Evolutionary conservation across 176 grass and related monocot genomes (phyloP), one percentile per base, ranked within the genome.

Genomic region (Oryza glumipatula): DNA sequence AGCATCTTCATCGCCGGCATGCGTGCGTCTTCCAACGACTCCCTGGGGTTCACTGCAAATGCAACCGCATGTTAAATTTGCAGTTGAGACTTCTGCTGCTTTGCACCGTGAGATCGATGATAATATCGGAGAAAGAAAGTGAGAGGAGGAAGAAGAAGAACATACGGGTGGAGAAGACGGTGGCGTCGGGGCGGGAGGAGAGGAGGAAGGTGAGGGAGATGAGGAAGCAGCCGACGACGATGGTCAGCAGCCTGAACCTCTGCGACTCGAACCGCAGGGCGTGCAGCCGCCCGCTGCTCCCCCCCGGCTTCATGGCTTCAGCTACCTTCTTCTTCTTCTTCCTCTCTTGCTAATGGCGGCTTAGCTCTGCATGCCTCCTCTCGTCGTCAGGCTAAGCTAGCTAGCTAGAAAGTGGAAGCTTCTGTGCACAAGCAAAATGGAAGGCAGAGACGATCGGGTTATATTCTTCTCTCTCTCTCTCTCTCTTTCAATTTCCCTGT

Each of bases 121-220:
- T 36, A 36, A 36, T 36, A 36, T 44, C 8, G 43, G 1, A 12
- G 30, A 1, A 32, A n/a, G 47, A 15, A 30, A 4, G 39, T 2
- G 39, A 11, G 23, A 17, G 0, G 12, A 1, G 4, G 1, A 11
- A 2, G 11, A 0, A n/a, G 21, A 38, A 0, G 1, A 9, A 9
- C 86, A 68, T 77, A 94, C 96, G 9, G 11, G 74, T 90, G 72
- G 81, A 11, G 70, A 91, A 72, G 70, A 56, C 82, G 65, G 78
- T 48, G 78, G 83, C 23, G 22, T 80, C 89, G n/a, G 93, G 93
- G 60, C 87, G 92, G 44, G 93, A 90, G 51, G 91, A 88, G 41
- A 95, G 88, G 67, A 98, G 89, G 76, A 94, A 98, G 69, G 94
- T 89, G 74, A 92, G 12, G 22, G 88, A 84, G 80, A 99, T 83